Base-by-base conservation (phyloP, 257 asterid species). In the Leonotis leonurus region DNA sequence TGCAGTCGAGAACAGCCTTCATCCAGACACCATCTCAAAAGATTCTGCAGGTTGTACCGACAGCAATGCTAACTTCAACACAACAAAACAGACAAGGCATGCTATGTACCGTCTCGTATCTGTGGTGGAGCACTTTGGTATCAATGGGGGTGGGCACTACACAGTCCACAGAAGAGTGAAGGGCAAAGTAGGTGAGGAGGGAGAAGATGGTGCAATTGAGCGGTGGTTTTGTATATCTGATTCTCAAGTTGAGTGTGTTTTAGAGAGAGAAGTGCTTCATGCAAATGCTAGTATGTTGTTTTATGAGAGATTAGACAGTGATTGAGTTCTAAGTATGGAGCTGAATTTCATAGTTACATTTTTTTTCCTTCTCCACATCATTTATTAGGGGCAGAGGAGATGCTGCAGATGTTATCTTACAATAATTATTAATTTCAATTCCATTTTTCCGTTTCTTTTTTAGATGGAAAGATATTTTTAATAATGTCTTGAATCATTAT, bases 141-240 rank as follows among this genome's bases (percentile, higher is more conserved):
- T 57, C 33, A 83, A 81, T 21, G 89, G 85, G 70, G 71, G 83
- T 4, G 99, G 99, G 35, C 99, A 92, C 74, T 92, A 92, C 85
- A 85, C 74, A 4, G 91, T 92, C 56, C 86, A 83, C 81, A 80
- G 95, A 66, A 87, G 78, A 75, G 95, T 79, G 60, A 73, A 56
- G 6, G 79, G 77, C 20, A 78, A 67, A 51, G 29, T 75, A 30
- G 77, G 81, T 3, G 77, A n/a, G n/a, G n/a, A n/a, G n/a, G n/a
- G n/a, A n/a, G n/a, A n/a, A n/a, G n/a, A 77, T 22, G 94, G 80
- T 22, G 61, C 74, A 7, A 59, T 64, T 6, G 87, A 79, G 62
- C 84, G 80, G 51, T 92, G 99, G 99, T 92, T 85, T 76, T 74
- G 84, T 68, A 83, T 92, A 41, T 92, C 99, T 0, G 99, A 92